These are phyloP conservation scores for Penicillium nordicum DNA, from an alignment of 2,329 filamentous ascomycete genomes.

Conservation along the genomic window DNA sequence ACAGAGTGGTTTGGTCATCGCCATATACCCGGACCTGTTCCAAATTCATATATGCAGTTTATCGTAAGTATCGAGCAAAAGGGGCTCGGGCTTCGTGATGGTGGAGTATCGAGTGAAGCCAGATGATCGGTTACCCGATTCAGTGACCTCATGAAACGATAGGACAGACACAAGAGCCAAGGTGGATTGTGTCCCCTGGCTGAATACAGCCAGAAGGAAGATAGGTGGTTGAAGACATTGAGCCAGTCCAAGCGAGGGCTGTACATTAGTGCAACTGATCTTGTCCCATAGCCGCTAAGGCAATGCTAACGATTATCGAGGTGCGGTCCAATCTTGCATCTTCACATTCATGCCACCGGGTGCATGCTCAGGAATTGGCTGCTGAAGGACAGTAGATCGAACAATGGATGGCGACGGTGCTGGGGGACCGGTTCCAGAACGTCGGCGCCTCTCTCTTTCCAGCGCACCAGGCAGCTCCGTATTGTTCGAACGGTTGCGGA, in stretches of 20 bases:
- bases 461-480: constrained; percentile 43
- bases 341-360: constrained; percentile 33
- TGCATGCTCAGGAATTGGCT: constrained; percentile 30
- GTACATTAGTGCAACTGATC: background rate
- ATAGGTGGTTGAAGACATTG: background rate
- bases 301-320: constrained; percentile 19
- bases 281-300: background rate
- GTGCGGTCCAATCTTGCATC: constrained; percentile 37
- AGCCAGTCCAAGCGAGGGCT: background rate
- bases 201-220: background rate
- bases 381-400: constrained; percentile 34
- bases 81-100: constrained; percentile 4
- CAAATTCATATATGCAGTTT: constrained; percentile 8
- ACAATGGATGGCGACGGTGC: constrained; percentile 38
- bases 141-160: constrained; percentile 7
- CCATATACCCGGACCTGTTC: constrained; percentile 1
- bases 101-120: constrained; percentile 1
- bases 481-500: constrained; percentile 49
- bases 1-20: background rate
- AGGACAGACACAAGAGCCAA: constrained; percentile 11
- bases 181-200: constrained; percentile 7
- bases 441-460: constrained; percentile 59
- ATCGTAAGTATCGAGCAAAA: constrained; percentile 5
- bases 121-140: background rate
- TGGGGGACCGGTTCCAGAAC: constrained; percentile 59